A percentile compares a stretch with the other conserved stretches of the same genome.
Evolutionary conservation across 83 land plant species (phyloP).

Genomic region (Picea engelmannii): DNA sequence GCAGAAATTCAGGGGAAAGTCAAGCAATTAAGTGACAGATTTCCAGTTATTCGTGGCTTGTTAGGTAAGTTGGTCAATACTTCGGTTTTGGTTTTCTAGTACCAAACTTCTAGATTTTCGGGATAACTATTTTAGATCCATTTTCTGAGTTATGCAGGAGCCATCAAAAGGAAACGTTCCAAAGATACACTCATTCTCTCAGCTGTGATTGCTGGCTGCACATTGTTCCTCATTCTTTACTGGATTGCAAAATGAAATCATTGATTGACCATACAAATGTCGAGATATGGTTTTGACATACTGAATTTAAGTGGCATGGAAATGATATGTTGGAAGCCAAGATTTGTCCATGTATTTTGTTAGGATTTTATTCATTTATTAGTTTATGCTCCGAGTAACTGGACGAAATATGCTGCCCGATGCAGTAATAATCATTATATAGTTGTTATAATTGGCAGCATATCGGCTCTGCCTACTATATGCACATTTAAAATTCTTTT

Average conservation of each 20-base stretch:
- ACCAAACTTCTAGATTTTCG: background rate
- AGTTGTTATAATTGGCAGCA: too few relatives aligned
- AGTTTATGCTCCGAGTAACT: too few relatives aligned
- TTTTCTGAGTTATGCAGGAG: slow-evolving; percentile 56
- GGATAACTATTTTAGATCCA: background rate
- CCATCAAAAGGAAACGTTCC: slow-evolving; percentile 82
- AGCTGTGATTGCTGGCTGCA: slow-evolving; percentile 96
- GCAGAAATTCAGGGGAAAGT: slow-evolving; percentile 93
- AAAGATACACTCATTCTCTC: slow-evolving; percentile 91
- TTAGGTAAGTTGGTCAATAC: slow-evolving; percentile 53
- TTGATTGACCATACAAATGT: background rate
- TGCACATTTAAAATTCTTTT: too few relatives aligned
- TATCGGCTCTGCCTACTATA: too few relatives aligned
- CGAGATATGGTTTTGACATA: too few relatives aligned
- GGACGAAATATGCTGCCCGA: too few relatives aligned
- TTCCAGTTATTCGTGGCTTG: slow-evolving; percentile 90
- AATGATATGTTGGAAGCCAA: too few relatives aligned
- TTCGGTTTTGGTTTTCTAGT: background rate
- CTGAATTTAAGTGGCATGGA: too few relatives aligned
- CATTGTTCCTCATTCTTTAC: slow-evolving; percentile 86
- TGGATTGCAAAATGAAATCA: slow-evolving; percentile 76
- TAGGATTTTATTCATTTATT: too few relatives aligned
- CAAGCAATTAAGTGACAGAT: slow-evolving; percentile 84
- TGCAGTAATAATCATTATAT: too few relatives aligned
- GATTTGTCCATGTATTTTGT: too few relatives aligned